These are phyloP conservation scores for Aegle marmelos DNA, from an alignment of 345 rosid genomes.

Conservation along the genomic window DNA sequence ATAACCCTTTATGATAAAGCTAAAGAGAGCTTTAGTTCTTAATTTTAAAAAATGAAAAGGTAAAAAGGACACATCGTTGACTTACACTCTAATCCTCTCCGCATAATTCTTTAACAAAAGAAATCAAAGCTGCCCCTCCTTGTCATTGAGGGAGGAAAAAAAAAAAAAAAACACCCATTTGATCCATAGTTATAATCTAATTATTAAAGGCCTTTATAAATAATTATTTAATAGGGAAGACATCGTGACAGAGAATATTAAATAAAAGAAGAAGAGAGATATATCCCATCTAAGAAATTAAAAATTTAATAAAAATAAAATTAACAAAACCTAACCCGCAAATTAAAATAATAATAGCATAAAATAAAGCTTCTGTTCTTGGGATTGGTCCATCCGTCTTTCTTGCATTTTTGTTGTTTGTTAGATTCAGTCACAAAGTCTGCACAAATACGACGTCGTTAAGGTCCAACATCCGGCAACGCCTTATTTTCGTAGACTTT, in stretches of 20 bases:
- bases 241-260: constrained; percentile 1
- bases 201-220: background rate
- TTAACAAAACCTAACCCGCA: background rate
- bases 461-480: background rate
- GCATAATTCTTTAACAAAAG: background rate
- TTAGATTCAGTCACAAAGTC: constrained; percentile 37
- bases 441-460: constrained; percentile 48
- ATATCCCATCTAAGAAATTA: background rate
- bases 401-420: constrained; percentile 1
- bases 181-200: constrained; percentile 17
- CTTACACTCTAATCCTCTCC: constrained; percentile 22
- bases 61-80: constrained; percentile 26
- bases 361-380: background rate
- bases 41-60: background rate
- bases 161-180: background rate
- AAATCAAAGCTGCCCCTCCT: background rate
- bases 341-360: background rate
- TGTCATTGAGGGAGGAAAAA: background rate
- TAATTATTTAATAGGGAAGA: background rate
- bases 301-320: background rate
- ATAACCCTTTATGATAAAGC: background rate
- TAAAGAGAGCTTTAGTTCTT: background rate
- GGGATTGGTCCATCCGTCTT: constrained; percentile 13
- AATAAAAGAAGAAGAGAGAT: background rate
- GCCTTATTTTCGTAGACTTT: constrained; percentile 43